Evolutionary conservation across 306 rosid genomes (phyloP), one percentile per base, ranked within the genome.

Genomic region (Vigna angularis): DNA sequence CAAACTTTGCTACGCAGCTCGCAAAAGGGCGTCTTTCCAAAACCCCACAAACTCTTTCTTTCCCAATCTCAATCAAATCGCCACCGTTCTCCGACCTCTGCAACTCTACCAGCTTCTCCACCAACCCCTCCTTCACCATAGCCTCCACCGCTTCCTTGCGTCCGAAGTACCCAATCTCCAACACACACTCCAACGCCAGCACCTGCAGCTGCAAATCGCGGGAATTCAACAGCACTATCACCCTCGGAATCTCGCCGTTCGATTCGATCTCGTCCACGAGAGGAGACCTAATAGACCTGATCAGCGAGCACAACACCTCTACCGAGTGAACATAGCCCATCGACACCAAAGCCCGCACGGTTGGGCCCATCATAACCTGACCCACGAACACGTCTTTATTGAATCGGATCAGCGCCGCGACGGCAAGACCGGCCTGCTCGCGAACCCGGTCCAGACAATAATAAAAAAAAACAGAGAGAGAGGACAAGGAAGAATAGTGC

Each of bases 311-410:
- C 1, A 93, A 81, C 1, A 93, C 89, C 72, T 77, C 80, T 7
- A 95, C 72, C 1, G 97, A 87, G 24, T 56, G 32, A 1, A 79
- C 18, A 0, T 97, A 87, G 15, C 81, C 83, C 83, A 91, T 91
- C 32, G 82, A 62, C 0, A 90, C 24, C 36, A 95, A 59, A 0
- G 93, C 93, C 0, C 75, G 71, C 11, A 75, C 72, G 0, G 93
- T 90, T 2, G 87, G 91, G 11, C 91, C 90, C 90, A 93, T 87
- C 3, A 88, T 56, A 4, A 93, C 93, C 69, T 91, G 87, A 1
- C 98, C 98, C 7, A 91, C 97, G 78, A 95, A 95, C 1, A 95
- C 98, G 62, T 95, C 98, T 73, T 91, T 95, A 79, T 95, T 95
- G 90, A 95, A 93, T 22, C 77, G 56, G 17, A 91, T 91, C 89